Base-by-base conservation (phyloP, 2,329 filamentous ascomycete genomes). In the Alternaria postmessia region DNA sequence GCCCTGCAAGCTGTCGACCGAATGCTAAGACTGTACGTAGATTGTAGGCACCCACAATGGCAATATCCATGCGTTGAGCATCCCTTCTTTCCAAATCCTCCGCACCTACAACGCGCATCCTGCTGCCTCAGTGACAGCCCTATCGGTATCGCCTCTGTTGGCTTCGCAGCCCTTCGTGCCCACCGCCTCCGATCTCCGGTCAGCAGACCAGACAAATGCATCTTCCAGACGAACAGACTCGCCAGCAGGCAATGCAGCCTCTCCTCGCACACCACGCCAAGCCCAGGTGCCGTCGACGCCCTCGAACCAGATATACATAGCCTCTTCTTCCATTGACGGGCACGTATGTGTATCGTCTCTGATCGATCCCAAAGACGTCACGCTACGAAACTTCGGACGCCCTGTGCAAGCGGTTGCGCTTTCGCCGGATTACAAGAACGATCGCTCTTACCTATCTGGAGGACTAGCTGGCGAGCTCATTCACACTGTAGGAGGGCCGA, bases 31-130 rank as follows among this genome's bases (percentile, higher is more conserved):
- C 54, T 63, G 47, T 66, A 60, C 66, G 49, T 80, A 94, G 91
- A 90, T 97, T 64, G 84, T 96, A 69, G 95, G 94, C 67, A 97
- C 95, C 32, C 94, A 99, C 78, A 97, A 96, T 81, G 95, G 95
- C 71, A 97, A 95, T 73, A 94, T 98, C 72, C 91, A 99, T 82
- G 90, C 97, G 63, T 82, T 97, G 47, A 90, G 92, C 65, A 80
- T 98, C 18, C 94, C 95, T 1, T 87, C 88, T 6, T 91, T 98
- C 75, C 89, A 94, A 67, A 83, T 90, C 4, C 79, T 99, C 41
- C 89, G 93, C 72, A 90, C 91, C 61, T 99, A 98, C 77, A 92
- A 94, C 73, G 94, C 94, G 14, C 96, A 99, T 75, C 73, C 73
- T 11, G 91, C 92, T 9, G 94, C 95, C 42, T 97, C 93, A 18